Base-by-base conservation (phyloP, 2,329 filamentous ascomycete species). In the Coniochaeta prunicola region DNA sequence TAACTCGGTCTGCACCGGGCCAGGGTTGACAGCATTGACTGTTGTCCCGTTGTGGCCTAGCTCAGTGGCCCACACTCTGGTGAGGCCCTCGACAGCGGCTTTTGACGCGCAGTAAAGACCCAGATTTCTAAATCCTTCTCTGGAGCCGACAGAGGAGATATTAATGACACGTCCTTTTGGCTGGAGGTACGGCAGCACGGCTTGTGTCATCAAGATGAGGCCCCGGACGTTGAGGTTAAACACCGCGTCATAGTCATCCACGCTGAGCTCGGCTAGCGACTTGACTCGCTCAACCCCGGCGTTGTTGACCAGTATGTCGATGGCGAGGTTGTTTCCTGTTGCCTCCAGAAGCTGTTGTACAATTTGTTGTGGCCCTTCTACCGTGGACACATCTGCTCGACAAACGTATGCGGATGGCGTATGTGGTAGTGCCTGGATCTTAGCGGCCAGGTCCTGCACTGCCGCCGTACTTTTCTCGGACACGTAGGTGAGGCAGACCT, bases 11-110 rank as follows among this genome's bases (percentile, higher is more conserved):
- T 80, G 70, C 6, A 85, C 80, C 0, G 84, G 83, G 0, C 85
- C 85, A 0, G 84, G 83, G 21, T 79, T 79, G 2, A 88, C 79
- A 0, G 77, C 75, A 63, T 88, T 88, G 28, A 85, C 84, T 0
- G 84, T 87, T 59, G 81, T 81, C 0, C 84, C 82, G 59, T 77
- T 70, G 3, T 61, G 66, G 0, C 84, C 84, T 9, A 87, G 70
- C 69, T 88, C 84, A 0, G 75, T 74, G 0, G 85, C 84, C 77
- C 82, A 82, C 50, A 74, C 78, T 7, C 83, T 73, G 10, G 85
- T 87, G 58, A 87, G 68, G 0, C 78, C 81, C 67, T 88, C 84
- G 17, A 87, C 67, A 6, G 83, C 85, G 0, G 81, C 82, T 66
- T 87, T 87, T 4, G 77, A 80, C 0, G 80, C 77, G 53, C 76